A percentile compares a stretch with the other conserved stretches of the same genome.
Conservation (phyloP, 352 stramenopile genomes). For the Globisporangium camurandrum region DNA sequence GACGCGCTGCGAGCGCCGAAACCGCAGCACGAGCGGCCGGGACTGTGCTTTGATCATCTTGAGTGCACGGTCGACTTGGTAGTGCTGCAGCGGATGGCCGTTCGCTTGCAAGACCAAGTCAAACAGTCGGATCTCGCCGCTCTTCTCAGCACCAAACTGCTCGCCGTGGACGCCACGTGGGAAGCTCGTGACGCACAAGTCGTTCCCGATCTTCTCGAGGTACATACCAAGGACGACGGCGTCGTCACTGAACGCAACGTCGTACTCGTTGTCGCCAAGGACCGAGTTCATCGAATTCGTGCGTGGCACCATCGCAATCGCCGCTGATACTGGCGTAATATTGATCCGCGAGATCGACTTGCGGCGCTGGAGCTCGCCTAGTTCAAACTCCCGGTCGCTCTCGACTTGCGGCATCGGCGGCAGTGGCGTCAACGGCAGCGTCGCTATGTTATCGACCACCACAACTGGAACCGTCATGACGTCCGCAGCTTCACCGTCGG, state of each 20-base stretch:
- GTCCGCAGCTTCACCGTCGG: neutral
- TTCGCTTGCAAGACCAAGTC: conserved; percentile 73
- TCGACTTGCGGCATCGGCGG: conserved; percentile 35
- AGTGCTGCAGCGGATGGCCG: conserved; percentile 74
- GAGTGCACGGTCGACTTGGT: conserved; percentile 69
- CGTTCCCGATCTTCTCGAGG: conserved; percentile 63
- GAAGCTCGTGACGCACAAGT: conserved; percentile 76
- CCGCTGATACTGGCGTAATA: conserved; percentile 64
- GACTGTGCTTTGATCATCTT: conserved; percentile 84
- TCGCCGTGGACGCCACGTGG: conserved; percentile 52
- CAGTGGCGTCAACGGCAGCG: neutral
- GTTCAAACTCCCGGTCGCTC: conserved; percentile 40
- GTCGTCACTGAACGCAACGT: conserved; percentile 66
- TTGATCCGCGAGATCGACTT: conserved; percentile 51
- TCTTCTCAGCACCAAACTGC: conserved; percentile 71
- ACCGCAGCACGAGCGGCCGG: conserved; percentile 69
- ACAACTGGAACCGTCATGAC: no score
- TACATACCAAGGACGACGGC: conserved; percentile 72
- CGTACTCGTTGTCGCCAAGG: conserved; percentile 52
- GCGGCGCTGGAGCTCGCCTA: conserved; percentile 39
- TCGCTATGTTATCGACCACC: no score
- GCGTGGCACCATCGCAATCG: conserved; percentile 75
- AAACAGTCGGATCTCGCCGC: conserved; percentile 61
- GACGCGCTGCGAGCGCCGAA: conserved; percentile 57
- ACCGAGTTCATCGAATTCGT: conserved; percentile 65